Evolutionary conservation across 768 basidiomycete genomes (phyloP).

Genomic region (Chalciporus piperatus): DNA sequence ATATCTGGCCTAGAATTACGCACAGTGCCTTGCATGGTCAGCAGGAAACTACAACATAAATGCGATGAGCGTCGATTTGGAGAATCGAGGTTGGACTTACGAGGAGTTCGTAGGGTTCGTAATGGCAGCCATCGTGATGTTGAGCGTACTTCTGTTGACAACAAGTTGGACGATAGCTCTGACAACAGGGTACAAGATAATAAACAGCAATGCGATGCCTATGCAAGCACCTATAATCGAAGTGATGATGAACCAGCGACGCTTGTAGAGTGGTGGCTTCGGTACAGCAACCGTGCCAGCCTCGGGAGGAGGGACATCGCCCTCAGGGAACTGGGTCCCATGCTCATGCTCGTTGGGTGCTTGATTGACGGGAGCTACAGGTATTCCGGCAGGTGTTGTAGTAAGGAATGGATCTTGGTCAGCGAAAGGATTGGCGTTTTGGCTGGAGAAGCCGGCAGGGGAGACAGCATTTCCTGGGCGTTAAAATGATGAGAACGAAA

Average conservation of each 20-base stretch:
- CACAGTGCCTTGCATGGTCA: constrained; percentile 55
- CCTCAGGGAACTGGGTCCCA: not conserved
- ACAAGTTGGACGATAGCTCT: constrained; percentile 64
- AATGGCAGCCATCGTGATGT: constrained; percentile 53
- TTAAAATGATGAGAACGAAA: not conserved
- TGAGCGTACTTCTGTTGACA: constrained; percentile 52
- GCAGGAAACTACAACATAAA: constrained; percentile 42
- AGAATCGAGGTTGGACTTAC: constrained; percentile 34
- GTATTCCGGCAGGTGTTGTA: constrained; percentile 8
- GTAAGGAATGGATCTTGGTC: constrained; percentile 9
- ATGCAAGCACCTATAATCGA: constrained; percentile 48
- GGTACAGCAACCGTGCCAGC: constrained; percentile 2
- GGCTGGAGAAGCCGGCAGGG: constrained; percentile 3
- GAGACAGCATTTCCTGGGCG: constrained; percentile 8
- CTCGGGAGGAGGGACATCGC: not conserved
- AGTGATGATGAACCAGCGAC: constrained; percentile 61
- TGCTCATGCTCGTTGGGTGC: not conserved
- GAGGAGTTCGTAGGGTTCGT: constrained; percentile 52
- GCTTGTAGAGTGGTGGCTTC: constrained; percentile 54
- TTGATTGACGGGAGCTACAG: not conserved
- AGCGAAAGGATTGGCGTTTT: constrained; percentile 1
- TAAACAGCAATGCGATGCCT: constrained; percentile 62
- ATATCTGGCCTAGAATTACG: constrained; percentile 7
- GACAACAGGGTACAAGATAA: constrained; percentile 66
- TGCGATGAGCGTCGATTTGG: constrained; percentile 2